phyloP scores from a whole-genome alignment of 768 basidiomycete species.

The Mycena latifolia region DNA sequence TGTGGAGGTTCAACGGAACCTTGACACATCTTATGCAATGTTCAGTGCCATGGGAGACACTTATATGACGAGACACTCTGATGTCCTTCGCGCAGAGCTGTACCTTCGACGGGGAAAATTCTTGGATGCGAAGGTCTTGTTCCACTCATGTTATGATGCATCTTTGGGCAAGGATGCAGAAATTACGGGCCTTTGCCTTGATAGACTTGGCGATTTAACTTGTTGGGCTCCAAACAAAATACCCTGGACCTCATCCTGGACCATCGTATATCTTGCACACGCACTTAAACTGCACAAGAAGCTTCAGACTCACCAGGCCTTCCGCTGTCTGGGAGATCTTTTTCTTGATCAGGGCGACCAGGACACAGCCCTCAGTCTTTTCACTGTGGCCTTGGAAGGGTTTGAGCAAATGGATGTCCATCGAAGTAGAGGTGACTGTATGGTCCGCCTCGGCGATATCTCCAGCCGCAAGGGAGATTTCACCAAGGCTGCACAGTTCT shows the following conservation, averaged over 20 bases:
- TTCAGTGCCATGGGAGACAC: background rate
- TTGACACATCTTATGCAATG: background rate
- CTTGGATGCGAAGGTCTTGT: background rate
- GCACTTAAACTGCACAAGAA: background rate
- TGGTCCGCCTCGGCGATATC: conserved; percentile 2
- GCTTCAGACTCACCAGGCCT: background rate
- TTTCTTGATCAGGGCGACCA: background rate
- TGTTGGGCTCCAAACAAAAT: background rate
- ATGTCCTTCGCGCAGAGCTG: background rate
- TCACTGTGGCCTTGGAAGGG: background rate
- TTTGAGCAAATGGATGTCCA: background rate
- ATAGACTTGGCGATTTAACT: conserved; percentile 2
- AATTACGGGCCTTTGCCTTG: background rate
- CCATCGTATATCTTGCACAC: conserved; percentile 3
- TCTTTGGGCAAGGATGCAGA: conserved; percentile 1
- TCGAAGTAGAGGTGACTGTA: background rate
- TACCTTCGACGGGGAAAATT: background rate
- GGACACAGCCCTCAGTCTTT: conserved; percentile 1
- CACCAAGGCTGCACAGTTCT: background rate
- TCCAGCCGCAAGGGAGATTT: background rate
- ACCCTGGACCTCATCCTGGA: background rate
- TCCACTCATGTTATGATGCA: background rate
- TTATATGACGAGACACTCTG: background rate
- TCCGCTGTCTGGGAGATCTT: conserved; percentile 9
- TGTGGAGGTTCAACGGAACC: background rate